Evolutionary conservation across 805 yeast species (phyloP), one percentile per base, ranked within the genome.

Genomic region (Wickerhamiella kazuoi): DNA sequence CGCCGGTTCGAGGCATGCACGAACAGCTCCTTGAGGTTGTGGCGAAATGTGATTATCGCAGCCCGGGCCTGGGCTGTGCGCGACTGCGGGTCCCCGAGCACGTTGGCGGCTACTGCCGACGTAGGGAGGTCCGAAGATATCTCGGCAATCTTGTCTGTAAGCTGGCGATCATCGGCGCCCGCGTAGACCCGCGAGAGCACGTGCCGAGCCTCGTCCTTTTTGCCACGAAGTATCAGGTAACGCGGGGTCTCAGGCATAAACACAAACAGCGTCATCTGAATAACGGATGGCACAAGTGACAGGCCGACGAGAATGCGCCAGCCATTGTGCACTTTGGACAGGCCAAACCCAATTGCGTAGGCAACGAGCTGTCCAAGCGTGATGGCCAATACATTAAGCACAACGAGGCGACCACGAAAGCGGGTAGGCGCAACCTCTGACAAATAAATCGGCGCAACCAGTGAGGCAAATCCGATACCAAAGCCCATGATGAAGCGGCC

Each of bases 201-300:
- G 9, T 59, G 53, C 34, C 67, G 68, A 15, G 97, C 97, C 44
- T 63, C 64, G 2, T 73, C 82, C 18, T 64, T 47, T 37, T 72
- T 63, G 38, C 79, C 79, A 46, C 74, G 71, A 66, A 79, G 74
- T 35, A 87, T 75, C 51, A 87, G 74, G 56, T 62, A 87, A 57
- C 98, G 72, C 43, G 98, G 98, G 11, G 97, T 84, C 54, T 87
- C 98, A 11, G 98, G 97, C 58, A 87, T 69, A 63, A 82, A 86
- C 51, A 74, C 57, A 55, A 90, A 86, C 37, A 82, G 68, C 17
- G 65, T 64, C 56, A 81, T 70, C 62, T 87, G 97, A 21, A 75
- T 46, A 15, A 68, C 76, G 5, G 94, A 80, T 13, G 97, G 97
- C 21, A 87, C 71, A 64, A 90, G 71, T 36, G 94, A 79, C 28